Conservation (phyloP, 169 alveolate species). For the Eimeria acervulina region DNA sequence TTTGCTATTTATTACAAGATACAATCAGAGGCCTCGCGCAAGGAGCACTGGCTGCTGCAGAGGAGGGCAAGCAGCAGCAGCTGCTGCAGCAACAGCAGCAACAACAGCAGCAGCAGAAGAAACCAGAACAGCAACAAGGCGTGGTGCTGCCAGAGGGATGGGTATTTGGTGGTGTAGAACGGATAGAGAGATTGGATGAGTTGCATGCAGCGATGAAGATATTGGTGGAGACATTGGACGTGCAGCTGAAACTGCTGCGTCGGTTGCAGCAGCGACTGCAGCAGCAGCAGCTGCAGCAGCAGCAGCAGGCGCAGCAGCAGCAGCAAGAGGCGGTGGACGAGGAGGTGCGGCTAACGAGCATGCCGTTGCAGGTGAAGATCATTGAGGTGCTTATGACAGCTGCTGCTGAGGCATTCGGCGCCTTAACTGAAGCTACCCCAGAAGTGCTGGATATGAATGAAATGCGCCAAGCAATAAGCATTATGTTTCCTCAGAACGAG, state of each 20-base stretch:
- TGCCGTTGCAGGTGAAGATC: slow-evolving; percentile 53
- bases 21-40: slow-evolving; percentile 63
- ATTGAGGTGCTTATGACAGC: slow-evolving; percentile 37
- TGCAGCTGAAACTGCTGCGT: slow-evolving; percentile 76
- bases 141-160: slow-evolving; percentile 78
- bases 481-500: slow-evolving; percentile 76
- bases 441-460: slow-evolving; percentile 79
- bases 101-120: slow-evolving; percentile 31
- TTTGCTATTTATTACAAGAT: slow-evolving; percentile 7
- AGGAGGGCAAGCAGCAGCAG: slow-evolving; percentile 13
- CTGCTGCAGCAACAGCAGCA: slow-evolving; percentile 56
- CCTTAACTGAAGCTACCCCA: slow-evolving; percentile 58
- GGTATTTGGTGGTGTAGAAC: slow-evolving; percentile 76
- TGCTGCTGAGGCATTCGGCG: slow-evolving; percentile 33
- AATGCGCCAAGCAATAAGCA: slow-evolving; percentile 78
- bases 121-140: not conserved
- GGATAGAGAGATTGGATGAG: slow-evolving; percentile 71
- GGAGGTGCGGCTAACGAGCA: slow-evolving; percentile 69
- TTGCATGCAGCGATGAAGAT: slow-evolving; percentile 70
- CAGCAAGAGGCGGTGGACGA: slow-evolving; percentile 77
- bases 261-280: slow-evolving; percentile 73
- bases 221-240: slow-evolving; percentile 72
- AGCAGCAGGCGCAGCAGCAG: slow-evolving; percentile 56
- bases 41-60: slow-evolving; percentile 50
- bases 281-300: slow-evolving; percentile 61